Conservation (phyloP, 768 basidiomycete genomes). For the Steccherinum ochraceum region DNA sequence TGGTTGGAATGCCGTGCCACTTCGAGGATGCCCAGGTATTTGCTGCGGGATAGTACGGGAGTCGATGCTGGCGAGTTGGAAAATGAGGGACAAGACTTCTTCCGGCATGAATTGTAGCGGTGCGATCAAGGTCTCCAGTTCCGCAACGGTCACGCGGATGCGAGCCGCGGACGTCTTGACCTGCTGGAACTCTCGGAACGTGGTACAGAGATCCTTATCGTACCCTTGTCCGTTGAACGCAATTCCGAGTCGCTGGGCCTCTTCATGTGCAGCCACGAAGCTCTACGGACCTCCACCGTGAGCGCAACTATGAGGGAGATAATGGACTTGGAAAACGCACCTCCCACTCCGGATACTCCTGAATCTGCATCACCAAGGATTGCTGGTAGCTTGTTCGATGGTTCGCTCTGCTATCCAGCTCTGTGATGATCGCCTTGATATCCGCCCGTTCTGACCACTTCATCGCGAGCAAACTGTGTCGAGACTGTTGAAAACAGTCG, state of each 20-base stretch:
- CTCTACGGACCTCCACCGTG: neutral
- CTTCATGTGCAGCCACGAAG: neutral
- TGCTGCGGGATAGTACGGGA: neutral
- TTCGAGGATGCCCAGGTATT: neutral
- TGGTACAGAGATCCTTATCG: constrained; percentile 7
- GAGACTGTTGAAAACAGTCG: neutral
- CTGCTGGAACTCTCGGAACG: constrained; percentile 8
- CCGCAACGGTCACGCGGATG: constrained; percentile 15
- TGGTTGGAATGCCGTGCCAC: constrained; percentile 9
- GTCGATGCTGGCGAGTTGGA: constrained; percentile 6
- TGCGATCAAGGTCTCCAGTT: constrained; percentile 16
- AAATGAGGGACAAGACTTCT: constrained; percentile 16
- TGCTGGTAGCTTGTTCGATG: constrained; percentile 13
- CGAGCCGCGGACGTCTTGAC: constrained; percentile 16
- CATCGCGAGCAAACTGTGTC: neutral
- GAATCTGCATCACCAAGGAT: constrained; percentile 13
- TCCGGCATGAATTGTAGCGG: constrained; percentile 17
- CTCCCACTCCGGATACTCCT: constrained; percentile 15
- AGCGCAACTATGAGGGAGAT: neutral
- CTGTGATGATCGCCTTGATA: constrained; percentile 17
- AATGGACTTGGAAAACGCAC: constrained; percentile 2
- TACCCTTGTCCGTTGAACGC: neutral
- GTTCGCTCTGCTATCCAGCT: constrained; percentile 14
- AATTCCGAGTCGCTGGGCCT: neutral
- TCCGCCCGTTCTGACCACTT: constrained; percentile 1